phyloP scores from a whole-genome alignment of 1,284 basidiomycete species.

The Leucoagaricus sp. region DNA sequence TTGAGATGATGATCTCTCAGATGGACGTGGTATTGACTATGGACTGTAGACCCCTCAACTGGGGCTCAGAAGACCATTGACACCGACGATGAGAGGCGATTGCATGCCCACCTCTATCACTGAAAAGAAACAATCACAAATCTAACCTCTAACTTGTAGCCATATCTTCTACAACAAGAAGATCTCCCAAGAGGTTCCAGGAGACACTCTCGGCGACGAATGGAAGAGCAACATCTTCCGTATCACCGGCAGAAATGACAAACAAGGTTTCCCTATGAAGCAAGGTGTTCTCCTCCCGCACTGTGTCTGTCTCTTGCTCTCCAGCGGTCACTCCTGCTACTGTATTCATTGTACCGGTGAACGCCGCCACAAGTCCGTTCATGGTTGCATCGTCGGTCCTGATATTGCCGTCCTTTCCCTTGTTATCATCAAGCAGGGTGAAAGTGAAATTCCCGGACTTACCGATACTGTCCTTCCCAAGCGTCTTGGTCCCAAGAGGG shows the following conservation, averaged over 20 bases:
- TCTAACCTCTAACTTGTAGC: slow-evolving; percentile 45
- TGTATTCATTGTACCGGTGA: slow-evolving; percentile 91
- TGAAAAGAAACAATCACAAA: too few species aligned
- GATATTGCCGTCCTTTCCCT: slow-evolving; percentile 96
- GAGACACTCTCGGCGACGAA: slow-evolving; percentile 92
- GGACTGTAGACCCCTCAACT: slow-evolving; percentile 79
- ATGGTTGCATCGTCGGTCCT: slow-evolving; percentile 96
- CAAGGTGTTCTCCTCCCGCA: slow-evolving; percentile 96
- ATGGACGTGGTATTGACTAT: slow-evolving; percentile 21
- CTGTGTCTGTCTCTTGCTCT: slow-evolving; percentile 93
- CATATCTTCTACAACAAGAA: slow-evolving; percentile 97
- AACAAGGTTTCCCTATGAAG: slow-evolving; percentile 99
- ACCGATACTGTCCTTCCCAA: slow-evolving; percentile 95
- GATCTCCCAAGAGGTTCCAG: slow-evolving; percentile 94
- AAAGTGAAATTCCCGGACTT: slow-evolving; percentile 88
- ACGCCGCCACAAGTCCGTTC: slow-evolving; percentile 98
- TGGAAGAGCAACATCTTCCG: slow-evolving; percentile 98
- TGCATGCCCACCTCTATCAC: slow-evolving; percentile 49
- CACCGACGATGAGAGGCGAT: slow-evolving; percentile 90
- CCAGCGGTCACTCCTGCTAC: slow-evolving; percentile 98
- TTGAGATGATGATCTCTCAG: slow-evolving; percentile 12
- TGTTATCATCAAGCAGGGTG: slow-evolving; percentile 97
- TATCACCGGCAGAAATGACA: slow-evolving; percentile 97
- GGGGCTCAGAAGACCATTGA: slow-evolving; percentile 97
- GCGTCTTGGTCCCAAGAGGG: slow-evolving; percentile 93